Base-by-base conservation (phyloP, 495 filamentous ascomycete species). In the Neurospora sp. region DNA sequence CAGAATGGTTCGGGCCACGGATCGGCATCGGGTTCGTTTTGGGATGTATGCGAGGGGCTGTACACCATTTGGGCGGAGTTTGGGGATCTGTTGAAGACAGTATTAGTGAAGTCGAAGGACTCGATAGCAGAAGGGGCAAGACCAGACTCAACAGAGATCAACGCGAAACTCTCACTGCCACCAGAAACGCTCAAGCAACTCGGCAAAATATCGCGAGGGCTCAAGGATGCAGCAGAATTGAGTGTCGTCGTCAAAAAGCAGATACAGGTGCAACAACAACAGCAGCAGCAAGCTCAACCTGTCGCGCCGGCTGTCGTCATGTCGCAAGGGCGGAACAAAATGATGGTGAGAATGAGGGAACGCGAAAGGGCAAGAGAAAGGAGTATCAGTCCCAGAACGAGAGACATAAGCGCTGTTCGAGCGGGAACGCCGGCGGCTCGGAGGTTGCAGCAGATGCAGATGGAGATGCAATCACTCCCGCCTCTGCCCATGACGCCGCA, bases 11-110 rank as follows among this genome's bases (percentile, higher is more conserved):
- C 61, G 85, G 91, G 41, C 91, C 42, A 27, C 41, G 42, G 22
- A 31, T n/a, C 61, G 38, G 53, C 90, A 48, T 88, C 91, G 72
- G 86, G 87, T 31, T 87, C 88, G 59, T 94, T 96, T 78, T 97
- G 93, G 93, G 88, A 88, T 72, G 82, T 92, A 27, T 93, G 91
- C 82, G 91, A 89, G 76, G 80, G 81, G 38, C 92, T 94, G 75
- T 89, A 94, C 79, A 79, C 85, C 65, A 87, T 91, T 10, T 95
- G 93, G 82, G 87, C 88, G 39, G 89, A 93, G 68, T 83, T 95
- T 2, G 90, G 90, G 2, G 86, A 86, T 46, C 88, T 90, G 71
- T 86, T 94, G 78, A 90, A 89, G 72, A 86, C 91, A 69, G 80
- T 74, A 31, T 65, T 76, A 31, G 74, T 78, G 35, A 86, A 88